Percentiles rank a stretch among this genome's conserved stretches.
phyloP scores from a whole-genome alignment of 192 early-diverging fungal genomes.

The Podila minutissima region DNA sequence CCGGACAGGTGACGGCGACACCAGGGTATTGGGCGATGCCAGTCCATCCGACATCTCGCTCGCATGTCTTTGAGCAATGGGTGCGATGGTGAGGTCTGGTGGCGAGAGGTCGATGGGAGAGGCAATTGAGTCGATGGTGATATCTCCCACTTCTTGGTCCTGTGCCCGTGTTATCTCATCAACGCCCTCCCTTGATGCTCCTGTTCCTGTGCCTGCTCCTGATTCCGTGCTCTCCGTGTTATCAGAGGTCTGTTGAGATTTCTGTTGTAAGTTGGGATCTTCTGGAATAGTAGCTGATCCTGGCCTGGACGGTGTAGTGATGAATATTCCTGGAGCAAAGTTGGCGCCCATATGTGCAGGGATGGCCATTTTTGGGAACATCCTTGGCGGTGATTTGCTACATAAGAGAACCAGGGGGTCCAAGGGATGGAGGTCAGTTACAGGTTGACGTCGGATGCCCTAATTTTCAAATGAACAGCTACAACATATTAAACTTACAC shows the following conservation, averaged over 20 bases:
- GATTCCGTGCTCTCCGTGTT: background rate
- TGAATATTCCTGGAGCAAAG: constrained; percentile 56
- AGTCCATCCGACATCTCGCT: constrained; percentile 2
- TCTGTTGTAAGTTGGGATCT: constrained; percentile 30
- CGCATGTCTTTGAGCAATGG: background rate
- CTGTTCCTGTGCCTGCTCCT: constrained; percentile 1
- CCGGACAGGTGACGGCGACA: constrained; percentile 37
- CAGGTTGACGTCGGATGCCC: background rate
- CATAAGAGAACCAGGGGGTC: background rate
- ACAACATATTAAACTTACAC: constrained; percentile 20
- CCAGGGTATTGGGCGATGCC: constrained; percentile 9
- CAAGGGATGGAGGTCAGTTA: too few relatives aligned
- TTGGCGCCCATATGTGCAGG: constrained; percentile 38
- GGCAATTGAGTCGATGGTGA: constrained; percentile 54
- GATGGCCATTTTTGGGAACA: constrained; percentile 47
- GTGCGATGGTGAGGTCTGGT: constrained; percentile 15
- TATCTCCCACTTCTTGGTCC: constrained; percentile 29
- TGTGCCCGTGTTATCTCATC: background rate
- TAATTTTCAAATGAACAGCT: background rate
- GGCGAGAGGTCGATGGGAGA: constrained; percentile 57
- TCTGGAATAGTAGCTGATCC: constrained; percentile 48
- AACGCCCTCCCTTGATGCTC: too few relatives aligned
- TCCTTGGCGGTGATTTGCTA: constrained; percentile 48
- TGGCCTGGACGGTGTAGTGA: constrained; percentile 59
- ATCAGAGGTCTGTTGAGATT: background rate